phyloP scores from a whole-genome alignment of 768 basidiomycete genomes.

The Postia placenta region DNA sequence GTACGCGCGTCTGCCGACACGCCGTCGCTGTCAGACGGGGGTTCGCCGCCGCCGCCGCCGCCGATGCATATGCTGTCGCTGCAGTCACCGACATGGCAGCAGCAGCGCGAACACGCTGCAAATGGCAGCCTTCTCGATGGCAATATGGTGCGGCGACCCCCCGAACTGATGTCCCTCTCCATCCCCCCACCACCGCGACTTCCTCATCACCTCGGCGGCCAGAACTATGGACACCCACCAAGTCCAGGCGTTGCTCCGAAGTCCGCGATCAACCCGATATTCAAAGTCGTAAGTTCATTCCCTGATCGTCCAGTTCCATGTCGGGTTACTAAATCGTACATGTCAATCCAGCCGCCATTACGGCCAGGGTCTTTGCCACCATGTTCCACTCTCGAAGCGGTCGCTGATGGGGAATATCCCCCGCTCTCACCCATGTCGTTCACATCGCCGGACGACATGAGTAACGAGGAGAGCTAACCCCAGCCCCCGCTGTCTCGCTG shows the following conservation, averaged over 20 bases:
- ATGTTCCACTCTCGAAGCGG: slow-evolving; percentile 77
- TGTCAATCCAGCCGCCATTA: slow-evolving; percentile 16
- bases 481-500: slow-evolving; percentile 8
- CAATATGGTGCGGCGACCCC: slow-evolving; percentile 5
- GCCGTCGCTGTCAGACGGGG: slow-evolving; percentile 52
- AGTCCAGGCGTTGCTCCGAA: slow-evolving; percentile 57
- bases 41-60: slow-evolving; percentile 52
- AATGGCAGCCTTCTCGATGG: slow-evolving; percentile 15
- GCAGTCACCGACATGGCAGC: slow-evolving; percentile 47
- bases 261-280: slow-evolving; percentile 78
- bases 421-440: slow-evolving; percentile 77
- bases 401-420: slow-evolving; percentile 70
- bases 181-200: slow-evolving; percentile 20
- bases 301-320: neutral
- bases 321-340: neutral
- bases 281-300: slow-evolving; percentile 72
- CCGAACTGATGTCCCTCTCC: slow-evolving; percentile 11
- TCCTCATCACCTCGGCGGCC: slow-evolving; percentile 37
- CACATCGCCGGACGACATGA: slow-evolving; percentile 42
- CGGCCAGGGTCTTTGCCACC: slow-evolving; percentile 50
- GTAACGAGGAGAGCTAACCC: slow-evolving; percentile 22
- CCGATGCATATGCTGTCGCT: slow-evolving; percentile 71
- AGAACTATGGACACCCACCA: slow-evolving; percentile 49
- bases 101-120: slow-evolving; percentile 16
- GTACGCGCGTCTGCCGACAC: slow-evolving; percentile 64